phyloP scores from a whole-genome alignment of 2,329 filamentous ascomycete species.

The Ophiognomonia clavigignenti-juglandacearum region DNA sequence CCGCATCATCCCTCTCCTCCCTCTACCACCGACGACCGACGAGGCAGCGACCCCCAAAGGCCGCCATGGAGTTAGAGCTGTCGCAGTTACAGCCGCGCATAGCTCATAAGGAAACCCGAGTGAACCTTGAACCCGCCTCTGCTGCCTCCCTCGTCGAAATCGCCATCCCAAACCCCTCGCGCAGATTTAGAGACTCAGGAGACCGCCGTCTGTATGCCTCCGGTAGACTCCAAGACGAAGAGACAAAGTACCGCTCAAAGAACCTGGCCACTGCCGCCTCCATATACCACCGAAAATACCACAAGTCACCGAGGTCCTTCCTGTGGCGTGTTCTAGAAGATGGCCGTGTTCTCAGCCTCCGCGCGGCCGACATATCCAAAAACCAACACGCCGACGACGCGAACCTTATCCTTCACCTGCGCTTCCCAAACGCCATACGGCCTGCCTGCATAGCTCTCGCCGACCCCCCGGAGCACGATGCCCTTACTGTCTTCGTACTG shows the following conservation, averaged over 20 bases:
- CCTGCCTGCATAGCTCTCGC: conserved; percentile 76
- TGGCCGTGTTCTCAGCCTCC: conserved; percentile 74
- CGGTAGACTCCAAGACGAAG: conserved; percentile 53
- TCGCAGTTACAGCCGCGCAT: conserved; percentile 43
- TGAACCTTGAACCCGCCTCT: conserved; percentile 73
- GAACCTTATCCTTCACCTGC: conserved; percentile 70
- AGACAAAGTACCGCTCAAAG: conserved; percentile 66
- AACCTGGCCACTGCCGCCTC: conserved; percentile 75
- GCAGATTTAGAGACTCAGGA: conserved; percentile 19
- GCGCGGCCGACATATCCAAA: conserved; percentile 75
- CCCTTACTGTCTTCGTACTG: conserved; percentile 73
- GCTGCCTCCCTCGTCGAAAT: conserved; percentile 67
- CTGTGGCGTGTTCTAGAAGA: conserved; percentile 87
- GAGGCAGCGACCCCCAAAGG: conserved; percentile 21
- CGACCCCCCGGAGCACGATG: conserved; percentile 73
- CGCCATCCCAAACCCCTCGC: conserved; percentile 49
- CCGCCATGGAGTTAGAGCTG: conserved; percentile 63
- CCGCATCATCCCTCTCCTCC: too few species aligned
- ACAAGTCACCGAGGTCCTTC: conserved; percentile 75
- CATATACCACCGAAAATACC: conserved; percentile 76
- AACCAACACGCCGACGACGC: conserved; percentile 62
- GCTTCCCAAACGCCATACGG: conserved; percentile 69
- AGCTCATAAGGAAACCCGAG: conserved; percentile 80
- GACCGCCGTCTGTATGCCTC: conserved; percentile 31
- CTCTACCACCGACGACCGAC: too few species aligned